Evolutionary conservation across 164 flowering plant species (phyloP).

Genomic region (Vitis riparia): DNA sequence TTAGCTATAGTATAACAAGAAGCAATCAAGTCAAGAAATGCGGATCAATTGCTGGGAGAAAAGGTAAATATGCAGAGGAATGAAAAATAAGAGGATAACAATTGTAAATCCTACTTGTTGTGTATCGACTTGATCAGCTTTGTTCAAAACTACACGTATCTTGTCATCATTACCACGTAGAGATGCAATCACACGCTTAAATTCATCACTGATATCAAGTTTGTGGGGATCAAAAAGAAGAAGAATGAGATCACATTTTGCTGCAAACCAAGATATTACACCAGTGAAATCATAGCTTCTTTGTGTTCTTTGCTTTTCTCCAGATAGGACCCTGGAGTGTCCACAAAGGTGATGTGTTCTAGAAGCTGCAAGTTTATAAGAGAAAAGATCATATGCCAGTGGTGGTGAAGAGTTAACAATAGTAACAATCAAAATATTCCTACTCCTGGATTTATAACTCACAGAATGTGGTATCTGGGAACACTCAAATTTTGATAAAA

Average conservation of each 20-base stretch:
- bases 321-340: conserved; percentile 95
- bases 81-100: not conserved
- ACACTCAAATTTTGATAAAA: conserved; percentile 93
- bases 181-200: conserved; percentile 89
- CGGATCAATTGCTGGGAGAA: not conserved
- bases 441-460: conserved; percentile 25
- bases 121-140: conserved; percentile 97
- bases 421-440: not conserved
- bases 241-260: conserved; percentile 91
- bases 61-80: not conserved
- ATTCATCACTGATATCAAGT: conserved; percentile 93
- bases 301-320: conserved; percentile 93
- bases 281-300: conserved; percentile 97
- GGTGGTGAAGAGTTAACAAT: not conserved
- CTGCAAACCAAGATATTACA: conserved; percentile 96
- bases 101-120: conserved; percentile 63
- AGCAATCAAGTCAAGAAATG: not conserved
- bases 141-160: conserved; percentile 91
- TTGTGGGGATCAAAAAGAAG: conserved; percentile 96
- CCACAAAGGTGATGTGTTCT: conserved; percentile 90
- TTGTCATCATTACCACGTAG: conserved; percentile 95
- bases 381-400: not conserved
- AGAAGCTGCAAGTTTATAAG: conserved; percentile 51
- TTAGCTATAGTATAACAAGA: conserved; percentile 21
- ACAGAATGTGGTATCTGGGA: conserved; percentile 98